Conservation (phyloP, 352 stramenopile species). For the Globisporangium barbulae region DNA sequence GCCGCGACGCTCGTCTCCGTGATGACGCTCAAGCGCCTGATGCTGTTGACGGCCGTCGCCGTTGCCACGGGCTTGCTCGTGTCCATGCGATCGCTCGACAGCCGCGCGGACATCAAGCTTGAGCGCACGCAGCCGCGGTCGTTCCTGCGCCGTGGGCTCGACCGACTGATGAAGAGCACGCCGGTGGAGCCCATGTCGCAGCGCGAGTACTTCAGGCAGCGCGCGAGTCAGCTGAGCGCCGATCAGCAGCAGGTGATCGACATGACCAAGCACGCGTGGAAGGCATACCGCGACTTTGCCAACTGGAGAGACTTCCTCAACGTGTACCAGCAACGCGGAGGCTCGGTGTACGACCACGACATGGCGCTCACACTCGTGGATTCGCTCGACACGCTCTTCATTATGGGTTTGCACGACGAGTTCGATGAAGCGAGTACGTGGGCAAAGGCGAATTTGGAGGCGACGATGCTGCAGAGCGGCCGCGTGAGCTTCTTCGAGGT, state of each 20-base stretch:
- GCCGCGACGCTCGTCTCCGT: background rate
- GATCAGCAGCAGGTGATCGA: conserved; percentile 46
- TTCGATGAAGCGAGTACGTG: conserved; percentile 60
- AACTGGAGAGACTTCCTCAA: conserved; percentile 40
- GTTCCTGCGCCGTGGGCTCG: background rate
- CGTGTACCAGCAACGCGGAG: conserved; percentile 20
- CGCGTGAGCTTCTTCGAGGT: conserved; percentile 63
- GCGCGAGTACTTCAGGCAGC: conserved; percentile 27
- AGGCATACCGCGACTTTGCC: conserved; percentile 39
- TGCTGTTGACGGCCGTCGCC: background rate
- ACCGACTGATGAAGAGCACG: conserved; percentile 1
- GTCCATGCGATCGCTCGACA: conserved; percentile 5
- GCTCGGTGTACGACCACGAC: conserved; percentile 42
- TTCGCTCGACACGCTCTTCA: conserved; percentile 65
- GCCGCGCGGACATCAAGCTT: background rate
- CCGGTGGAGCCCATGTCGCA: background rate
- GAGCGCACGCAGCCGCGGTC: background rate
- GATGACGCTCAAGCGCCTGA: background rate
- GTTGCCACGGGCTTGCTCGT: background rate
- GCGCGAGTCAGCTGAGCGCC: conserved; percentile 20
- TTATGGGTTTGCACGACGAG: conserved; percentile 57
- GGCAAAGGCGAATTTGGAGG: conserved; percentile 39
- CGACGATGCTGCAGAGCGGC: conserved; percentile 28
- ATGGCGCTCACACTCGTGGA: conserved; percentile 67
- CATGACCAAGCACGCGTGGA: conserved; percentile 59